These are phyloP conservation scores for Leccinum subtestaceum DNA, from an alignment of 768 basidiomycete species.

Conservation along the genomic window DNA sequence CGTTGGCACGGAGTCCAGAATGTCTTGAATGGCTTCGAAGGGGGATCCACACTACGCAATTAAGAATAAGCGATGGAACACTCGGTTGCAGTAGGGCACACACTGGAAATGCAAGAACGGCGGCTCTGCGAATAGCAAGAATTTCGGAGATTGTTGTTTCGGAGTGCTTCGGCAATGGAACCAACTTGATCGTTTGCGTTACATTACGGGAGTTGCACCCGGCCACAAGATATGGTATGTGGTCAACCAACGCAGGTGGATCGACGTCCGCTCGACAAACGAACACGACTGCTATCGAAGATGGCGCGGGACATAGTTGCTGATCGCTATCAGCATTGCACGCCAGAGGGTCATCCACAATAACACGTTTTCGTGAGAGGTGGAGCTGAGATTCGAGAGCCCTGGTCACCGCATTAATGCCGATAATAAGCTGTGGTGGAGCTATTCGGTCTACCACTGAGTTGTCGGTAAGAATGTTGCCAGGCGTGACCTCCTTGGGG, in stretches of 20 bases:
- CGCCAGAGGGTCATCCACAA: neutral
- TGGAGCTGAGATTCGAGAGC: conserved; percentile 59
- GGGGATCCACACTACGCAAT: conserved; percentile 39
- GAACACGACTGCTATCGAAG: conserved; percentile 45
- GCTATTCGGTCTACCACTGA: neutral
- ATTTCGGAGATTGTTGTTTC: conserved; percentile 58
- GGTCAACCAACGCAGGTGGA: conserved; percentile 66
- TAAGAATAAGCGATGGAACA: conserved; percentile 1
- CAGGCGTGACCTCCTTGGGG: conserved; percentile 3
- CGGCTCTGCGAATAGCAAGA: conserved; percentile 63
- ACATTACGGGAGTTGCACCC: conserved; percentile 57
- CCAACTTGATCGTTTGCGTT: conserved; percentile 46
- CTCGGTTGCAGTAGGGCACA: conserved; percentile 20
- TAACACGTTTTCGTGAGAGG: conserved; percentile 23
- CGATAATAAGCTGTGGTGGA: conserved; percentile 48
- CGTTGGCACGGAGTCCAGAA: conserved; percentile 51
- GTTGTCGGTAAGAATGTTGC: neutral
- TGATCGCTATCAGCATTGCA: neutral
- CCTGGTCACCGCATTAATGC: conserved; percentile 82
- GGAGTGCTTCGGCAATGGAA: conserved; percentile 66
- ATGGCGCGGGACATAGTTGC: neutral
- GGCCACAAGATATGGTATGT: conserved; percentile 75
- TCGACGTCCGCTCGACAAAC: conserved; percentile 76
- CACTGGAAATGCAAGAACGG: conserved; percentile 69
- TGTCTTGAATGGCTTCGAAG: conserved; percentile 31